These are phyloP conservation scores for Dendryphion nanum DNA, from an alignment of 2,329 filamentous ascomycete genomes.

Conservation along the genomic window DNA sequence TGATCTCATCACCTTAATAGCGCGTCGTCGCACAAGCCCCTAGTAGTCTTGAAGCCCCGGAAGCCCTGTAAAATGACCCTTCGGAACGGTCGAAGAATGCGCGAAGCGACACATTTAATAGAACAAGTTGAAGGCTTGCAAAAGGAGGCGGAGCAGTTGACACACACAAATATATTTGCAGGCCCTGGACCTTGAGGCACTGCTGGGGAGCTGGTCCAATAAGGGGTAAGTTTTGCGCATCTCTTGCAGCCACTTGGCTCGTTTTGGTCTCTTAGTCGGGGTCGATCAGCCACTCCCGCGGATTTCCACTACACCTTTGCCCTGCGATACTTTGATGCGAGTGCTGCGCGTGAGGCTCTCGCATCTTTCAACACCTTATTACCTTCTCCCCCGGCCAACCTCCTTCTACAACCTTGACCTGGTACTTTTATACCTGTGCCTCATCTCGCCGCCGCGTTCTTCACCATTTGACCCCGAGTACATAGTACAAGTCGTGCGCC, in stretches of 20 bases:
- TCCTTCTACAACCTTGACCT: neutral
- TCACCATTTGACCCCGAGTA: constrained; percentile 8
- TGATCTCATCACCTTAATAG: constrained; percentile 25
- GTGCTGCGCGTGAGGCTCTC: constrained; percentile 2
- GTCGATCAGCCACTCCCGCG: constrained; percentile 29
- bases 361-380: neutral
- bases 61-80: too few relatives aligned
- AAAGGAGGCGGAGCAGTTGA: too few relatives aligned
- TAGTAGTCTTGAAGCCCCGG: too few relatives aligned
- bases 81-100: too few relatives aligned
- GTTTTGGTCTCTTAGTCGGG: too few relatives aligned
- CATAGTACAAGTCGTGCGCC: constrained; percentile 3
- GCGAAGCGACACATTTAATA: too few relatives aligned
- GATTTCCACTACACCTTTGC: constrained; percentile 13
- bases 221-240: too few relatives aligned
- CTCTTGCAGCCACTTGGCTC: too few relatives aligned
- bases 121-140: too few relatives aligned
- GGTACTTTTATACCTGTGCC: constrained; percentile 17
- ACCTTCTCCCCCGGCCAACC: neutral
- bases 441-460: constrained; percentile 2
- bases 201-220: too few relatives aligned
- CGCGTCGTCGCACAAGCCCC: neutral
- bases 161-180: too few relatives aligned
- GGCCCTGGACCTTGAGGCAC: too few relatives aligned
- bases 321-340: neutral